Evolutionary conservation across 2,329 filamentous ascomycete genomes (phyloP).

Genomic region (Neopestalotiopsis clavispora): DNA sequence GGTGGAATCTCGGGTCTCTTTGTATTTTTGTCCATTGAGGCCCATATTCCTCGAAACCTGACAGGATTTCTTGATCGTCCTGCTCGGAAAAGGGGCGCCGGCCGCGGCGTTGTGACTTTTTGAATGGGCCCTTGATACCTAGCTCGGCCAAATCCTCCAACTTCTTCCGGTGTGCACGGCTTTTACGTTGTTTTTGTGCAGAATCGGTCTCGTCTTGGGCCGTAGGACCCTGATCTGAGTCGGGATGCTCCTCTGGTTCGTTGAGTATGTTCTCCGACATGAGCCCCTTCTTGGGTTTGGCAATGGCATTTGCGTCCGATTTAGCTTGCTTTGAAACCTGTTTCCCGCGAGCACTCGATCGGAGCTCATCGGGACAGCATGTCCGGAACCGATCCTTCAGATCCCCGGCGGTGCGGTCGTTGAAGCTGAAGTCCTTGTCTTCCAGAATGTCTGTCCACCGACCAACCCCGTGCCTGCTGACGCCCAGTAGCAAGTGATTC

Average conservation of each 20-base stretch:
- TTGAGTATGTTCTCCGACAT: slow-evolving; percentile 63
- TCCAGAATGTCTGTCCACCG: slow-evolving; percentile 70
- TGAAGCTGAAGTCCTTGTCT: slow-evolving; percentile 64
- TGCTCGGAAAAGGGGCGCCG: slow-evolving; percentile 65
- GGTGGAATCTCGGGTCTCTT: slow-evolving; percentile 60
- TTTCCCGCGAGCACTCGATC: slow-evolving; percentile 41
- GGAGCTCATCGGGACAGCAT: slow-evolving; percentile 66
- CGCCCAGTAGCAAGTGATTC: slow-evolving; percentile 64
- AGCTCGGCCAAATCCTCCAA: slow-evolving; percentile 60
- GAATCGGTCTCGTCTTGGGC: slow-evolving; percentile 41
- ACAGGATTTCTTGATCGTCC: slow-evolving; percentile 66
- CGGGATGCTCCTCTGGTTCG: slow-evolving; percentile 43
- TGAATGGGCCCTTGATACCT: slow-evolving; percentile 67
- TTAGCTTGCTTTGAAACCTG: slow-evolving; percentile 33
- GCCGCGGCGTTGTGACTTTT: slow-evolving; percentile 64
- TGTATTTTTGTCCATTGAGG: slow-evolving; percentile 71
- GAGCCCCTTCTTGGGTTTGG: slow-evolving; percentile 52
- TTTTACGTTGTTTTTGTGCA: slow-evolving; percentile 50
- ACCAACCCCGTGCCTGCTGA: slow-evolving; percentile 66
- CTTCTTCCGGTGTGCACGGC: slow-evolving; percentile 59
- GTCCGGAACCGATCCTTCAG: slow-evolving; percentile 71
- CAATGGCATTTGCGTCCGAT: slow-evolving; percentile 28
- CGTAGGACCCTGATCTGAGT: slow-evolving; percentile 29
- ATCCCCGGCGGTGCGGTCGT: slow-evolving; percentile 64
- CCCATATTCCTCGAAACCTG: slow-evolving; percentile 64